Evolutionary conservation across 306 rosid genomes (phyloP), one percentile per base, ranked within the genome.

Genomic region (Nissolia schottii): DNA sequence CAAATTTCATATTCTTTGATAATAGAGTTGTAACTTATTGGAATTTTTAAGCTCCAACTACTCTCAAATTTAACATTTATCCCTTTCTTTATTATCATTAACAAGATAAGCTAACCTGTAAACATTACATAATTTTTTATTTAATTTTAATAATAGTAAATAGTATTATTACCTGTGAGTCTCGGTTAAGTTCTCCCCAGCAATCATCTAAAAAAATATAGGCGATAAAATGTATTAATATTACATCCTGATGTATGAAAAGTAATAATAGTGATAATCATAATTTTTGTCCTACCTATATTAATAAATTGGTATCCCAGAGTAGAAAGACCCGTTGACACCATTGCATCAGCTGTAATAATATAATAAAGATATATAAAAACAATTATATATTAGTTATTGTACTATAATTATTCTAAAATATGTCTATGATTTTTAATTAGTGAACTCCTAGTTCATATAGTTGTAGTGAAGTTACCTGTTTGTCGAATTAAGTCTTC

Each of bases 121-220:
- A 46, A 1, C 6, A 34, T 20, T 20, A 15, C 11, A 0, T n/a
- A 5, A 7, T 7, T 71, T 73, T 58, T 35, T 24, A 27, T 37
- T 25, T 3, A 31, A 40, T 4, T 7, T 9, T 16, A 40, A 15
- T 31, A 13, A 27, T 24, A 24, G 7, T 57, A 34, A 29, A 45
- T 43, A 22, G n/a, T 60, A 38, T 18, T 15, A 53, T 2, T 77
- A 88, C 97, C 89, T 80, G 8, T 10, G 86, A 75, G 34, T 88
- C 89, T 75, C 96, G 59, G 3, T 85, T 50, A n/a, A 77, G 82
- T 56, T 91, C 96, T 4, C 79, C 97, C 97, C 97, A 91, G 29
- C 97, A 91, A 70, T 91, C 96, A 84, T 91, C 97, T 91, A 43
- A 51, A 74, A 48, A n/a, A 50, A 14, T 8, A 14, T n/a, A n/a